These are phyloP conservation scores for Emergomyces orientalis DNA, from an alignment of 2,329 filamentous ascomycete genomes.

Conservation along the genomic window DNA sequence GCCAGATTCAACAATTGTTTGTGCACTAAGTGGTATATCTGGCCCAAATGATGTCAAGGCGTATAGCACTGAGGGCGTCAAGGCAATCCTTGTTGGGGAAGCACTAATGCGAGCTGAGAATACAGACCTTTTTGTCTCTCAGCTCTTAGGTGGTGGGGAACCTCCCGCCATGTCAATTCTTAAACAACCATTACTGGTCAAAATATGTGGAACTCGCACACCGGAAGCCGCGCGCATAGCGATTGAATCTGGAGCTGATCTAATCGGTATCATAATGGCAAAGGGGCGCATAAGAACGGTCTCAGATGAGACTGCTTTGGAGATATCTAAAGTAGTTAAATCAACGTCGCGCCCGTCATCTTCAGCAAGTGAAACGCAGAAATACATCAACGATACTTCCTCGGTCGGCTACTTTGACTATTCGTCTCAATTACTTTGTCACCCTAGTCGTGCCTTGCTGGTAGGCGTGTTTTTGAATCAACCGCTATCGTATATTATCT, in stretches of 20 bases:
- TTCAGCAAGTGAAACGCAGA: constrained; percentile 9
- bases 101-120: constrained; percentile 88
- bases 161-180: constrained; percentile 18
- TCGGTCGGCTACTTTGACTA: constrained; percentile 62
- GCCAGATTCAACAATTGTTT: constrained; percentile 75
- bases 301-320: constrained; percentile 63
- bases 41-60: constrained; percentile 77
- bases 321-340: constrained; percentile 73
- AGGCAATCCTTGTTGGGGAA: constrained; percentile 88
- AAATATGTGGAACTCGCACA: constrained; percentile 88
- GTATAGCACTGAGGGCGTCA: constrained; percentile 81
- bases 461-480: constrained; percentile 95
- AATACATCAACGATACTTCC: constrained; percentile 18
- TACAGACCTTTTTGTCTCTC: constrained; percentile 69
- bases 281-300: constrained; percentile 72
- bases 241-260: constrained; percentile 76
- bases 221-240: constrained; percentile 71
- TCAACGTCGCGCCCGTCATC: constrained; percentile 26
- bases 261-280: constrained; percentile 88
- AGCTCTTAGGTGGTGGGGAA: constrained; percentile 58
- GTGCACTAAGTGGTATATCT: constrained; percentile 88
- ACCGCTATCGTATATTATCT: constrained; percentile 69
- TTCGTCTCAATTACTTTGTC: constrained; percentile 38
- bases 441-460: constrained; percentile 58
- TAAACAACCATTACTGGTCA: constrained; percentile 56